These are phyloP conservation scores for Melampsora occidentalis DNA, from an alignment of 1,284 basidiomycete genomes.

Conservation along the genomic window DNA sequence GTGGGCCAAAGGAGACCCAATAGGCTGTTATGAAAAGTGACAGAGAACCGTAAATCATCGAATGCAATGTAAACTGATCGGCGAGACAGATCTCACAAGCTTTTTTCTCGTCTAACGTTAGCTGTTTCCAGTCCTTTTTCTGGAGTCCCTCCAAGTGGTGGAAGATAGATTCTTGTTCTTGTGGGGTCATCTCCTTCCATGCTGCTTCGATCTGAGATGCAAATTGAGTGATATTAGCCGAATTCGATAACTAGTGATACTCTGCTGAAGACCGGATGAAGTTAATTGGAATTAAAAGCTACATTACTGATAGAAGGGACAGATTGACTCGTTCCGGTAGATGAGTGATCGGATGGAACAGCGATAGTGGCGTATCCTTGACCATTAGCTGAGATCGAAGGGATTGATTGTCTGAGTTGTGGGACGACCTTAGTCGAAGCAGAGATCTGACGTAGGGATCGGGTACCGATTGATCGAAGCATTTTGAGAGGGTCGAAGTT, in stretches of 20 bases:
- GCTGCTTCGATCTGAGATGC: slow-evolving; percentile 41
- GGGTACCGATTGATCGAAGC: background rate
- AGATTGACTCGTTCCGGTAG: background rate
- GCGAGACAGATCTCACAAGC: slow-evolving; percentile 28
- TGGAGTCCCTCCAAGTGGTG: slow-evolving; percentile 43
- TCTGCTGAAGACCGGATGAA: too few species aligned
- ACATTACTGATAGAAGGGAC: slow-evolving; percentile 10
- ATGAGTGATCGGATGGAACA: background rate
- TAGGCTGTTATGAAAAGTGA: slow-evolving; percentile 23
- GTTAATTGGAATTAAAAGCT: background rate
- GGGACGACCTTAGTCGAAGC: background rate
- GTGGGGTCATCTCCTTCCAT: slow-evolving; percentile 43
- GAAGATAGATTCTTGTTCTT: slow-evolving; percentile 42
- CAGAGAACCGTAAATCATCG: background rate
- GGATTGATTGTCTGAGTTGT: slow-evolving; percentile 1
- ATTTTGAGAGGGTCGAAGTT: slow-evolving; percentile 2
- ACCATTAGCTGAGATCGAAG: background rate
- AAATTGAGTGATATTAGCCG: too few species aligned
- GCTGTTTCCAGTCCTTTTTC: slow-evolving; percentile 43
- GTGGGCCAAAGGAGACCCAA: slow-evolving; percentile 43
- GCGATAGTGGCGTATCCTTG: slow-evolving; percentile 6
- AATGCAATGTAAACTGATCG: background rate
- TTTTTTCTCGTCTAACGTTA: slow-evolving; percentile 42
- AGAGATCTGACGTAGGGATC: background rate
- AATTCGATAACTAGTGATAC: too few species aligned